phyloP scores from a whole-genome alignment of 1,139 yeast species.

The Pneumocystis carinii region DNA sequence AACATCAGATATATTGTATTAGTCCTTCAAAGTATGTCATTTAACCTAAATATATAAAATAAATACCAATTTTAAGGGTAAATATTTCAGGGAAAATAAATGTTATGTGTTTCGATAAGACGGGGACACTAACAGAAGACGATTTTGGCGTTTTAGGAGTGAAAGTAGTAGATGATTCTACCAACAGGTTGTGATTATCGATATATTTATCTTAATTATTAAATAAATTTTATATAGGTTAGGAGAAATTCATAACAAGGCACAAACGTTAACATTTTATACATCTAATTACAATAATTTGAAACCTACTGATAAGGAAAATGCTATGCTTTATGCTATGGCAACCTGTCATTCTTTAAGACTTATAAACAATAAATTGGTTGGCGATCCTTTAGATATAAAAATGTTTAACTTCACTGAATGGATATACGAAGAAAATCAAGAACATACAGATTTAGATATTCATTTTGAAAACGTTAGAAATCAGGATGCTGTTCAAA shows the following conservation, averaged over 20 bases:
- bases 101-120: conserved; percentile 82
- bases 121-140: conserved; percentile 95
- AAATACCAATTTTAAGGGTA: conserved; percentile 40
- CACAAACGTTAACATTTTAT: not conserved
- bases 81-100: conserved; percentile 91
- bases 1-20: conserved; percentile 63
- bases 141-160: conserved; percentile 87
- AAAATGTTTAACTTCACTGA: conserved; percentile 85
- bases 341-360: conserved; percentile 81
- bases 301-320: not conserved
- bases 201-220: not conserved
- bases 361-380: conserved; percentile 55
- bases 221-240: not conserved
- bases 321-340: conserved; percentile 32
- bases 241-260: not conserved
- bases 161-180: conserved; percentile 37
- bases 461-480: not conserved
- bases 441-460: not conserved
- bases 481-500: not conserved
- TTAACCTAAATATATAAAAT: not conserved
- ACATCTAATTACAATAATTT: not conserved
- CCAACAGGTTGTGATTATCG: conserved; percentile 19
- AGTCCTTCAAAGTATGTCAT: conserved; percentile 37
- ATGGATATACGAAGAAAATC: conserved; percentile 54
- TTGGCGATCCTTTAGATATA: conserved; percentile 86